Evolutionary conservation across 306 rosid species (phyloP).

Genomic region (Pyrus bretschneideri): DNA sequence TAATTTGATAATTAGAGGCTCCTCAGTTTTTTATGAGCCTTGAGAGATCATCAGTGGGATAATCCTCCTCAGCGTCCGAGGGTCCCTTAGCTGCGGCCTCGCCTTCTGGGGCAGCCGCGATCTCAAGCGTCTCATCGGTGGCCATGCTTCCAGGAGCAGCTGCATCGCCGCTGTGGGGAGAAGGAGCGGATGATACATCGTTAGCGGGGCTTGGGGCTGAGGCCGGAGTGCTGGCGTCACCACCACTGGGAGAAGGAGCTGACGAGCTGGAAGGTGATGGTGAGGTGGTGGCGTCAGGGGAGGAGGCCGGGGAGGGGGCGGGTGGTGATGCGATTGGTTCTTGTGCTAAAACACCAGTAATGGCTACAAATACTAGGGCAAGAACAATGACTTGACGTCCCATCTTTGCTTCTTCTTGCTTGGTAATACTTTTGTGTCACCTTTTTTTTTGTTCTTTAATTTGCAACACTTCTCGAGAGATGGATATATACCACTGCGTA

Average conservation of each 20-base stretch:
- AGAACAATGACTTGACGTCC: conserved; percentile 3
- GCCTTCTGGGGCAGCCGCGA: background rate
- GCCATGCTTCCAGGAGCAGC: background rate
- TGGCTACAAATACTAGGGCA: conserved; percentile 37
- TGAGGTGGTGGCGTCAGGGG: background rate
- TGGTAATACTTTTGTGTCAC: background rate
- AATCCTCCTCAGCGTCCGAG: background rate
- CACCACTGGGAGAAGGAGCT: background rate
- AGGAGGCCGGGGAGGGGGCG: conserved; percentile 13
- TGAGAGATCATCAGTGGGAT: conserved; percentile 13
- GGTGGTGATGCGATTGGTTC: background rate
- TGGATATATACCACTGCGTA: background rate
- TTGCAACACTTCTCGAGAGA: background rate
- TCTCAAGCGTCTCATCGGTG: background rate
- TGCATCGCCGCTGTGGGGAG: background rate
- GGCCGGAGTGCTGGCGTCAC: background rate
- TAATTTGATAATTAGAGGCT: background rate
- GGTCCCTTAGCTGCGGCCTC: background rate
- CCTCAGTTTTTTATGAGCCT: conserved; percentile 3
- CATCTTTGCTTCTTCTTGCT: background rate
- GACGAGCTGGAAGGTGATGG: background rate
- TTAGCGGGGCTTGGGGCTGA: conserved; percentile 1
- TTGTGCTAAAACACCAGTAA: conserved; percentile 23
- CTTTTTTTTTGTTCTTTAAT: background rate
- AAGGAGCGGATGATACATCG: background rate